Conservation (phyloP, 495 filamentous ascomycete genomes). For the Penicillium riverlandense region DNA sequence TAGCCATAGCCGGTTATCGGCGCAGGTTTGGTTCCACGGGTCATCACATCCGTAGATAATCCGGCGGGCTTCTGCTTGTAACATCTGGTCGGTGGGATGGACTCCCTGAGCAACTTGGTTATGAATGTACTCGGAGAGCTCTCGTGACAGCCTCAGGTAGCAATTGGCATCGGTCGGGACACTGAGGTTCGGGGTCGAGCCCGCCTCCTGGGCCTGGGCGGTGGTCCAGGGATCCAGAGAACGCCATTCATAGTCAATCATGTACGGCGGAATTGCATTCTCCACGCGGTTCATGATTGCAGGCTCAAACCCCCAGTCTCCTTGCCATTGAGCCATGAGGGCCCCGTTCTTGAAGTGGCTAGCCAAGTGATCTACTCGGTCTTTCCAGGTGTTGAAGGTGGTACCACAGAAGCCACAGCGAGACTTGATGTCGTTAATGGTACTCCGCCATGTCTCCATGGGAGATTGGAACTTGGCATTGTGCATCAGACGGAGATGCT, state of each 20-base stretch:
- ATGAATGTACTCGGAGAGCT: conserved; percentile 50
- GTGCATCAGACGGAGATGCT: conserved; percentile 78
- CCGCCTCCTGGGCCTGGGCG: conserved; percentile 10
- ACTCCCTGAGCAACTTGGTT: conserved; percentile 40
- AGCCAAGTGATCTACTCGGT: conserved; percentile 64
- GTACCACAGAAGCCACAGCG: conserved; percentile 68
- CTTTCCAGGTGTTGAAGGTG: conserved; percentile 62
- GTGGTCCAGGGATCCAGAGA: conserved; percentile 32
- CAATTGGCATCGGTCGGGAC: conserved; percentile 36
- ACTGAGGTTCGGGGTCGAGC: conserved; percentile 10
- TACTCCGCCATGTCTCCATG: conserved; percentile 76
- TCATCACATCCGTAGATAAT: conserved; percentile 62
- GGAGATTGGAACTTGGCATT: conserved; percentile 57
- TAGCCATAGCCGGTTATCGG: conserved; percentile 59
- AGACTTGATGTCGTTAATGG: conserved; percentile 61
- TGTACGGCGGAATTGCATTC: conserved; percentile 61
- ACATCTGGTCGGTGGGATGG: conserved; percentile 50
- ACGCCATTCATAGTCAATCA: conserved; percentile 36
- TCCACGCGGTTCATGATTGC: conserved; percentile 61
- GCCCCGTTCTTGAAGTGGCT: conserved; percentile 67
- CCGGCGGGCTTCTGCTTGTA: conserved; percentile 56
- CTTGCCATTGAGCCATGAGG: conserved; percentile 70
- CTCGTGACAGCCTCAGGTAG: conserved; percentile 46
- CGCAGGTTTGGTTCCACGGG: conserved; percentile 65
- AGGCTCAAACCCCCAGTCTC: conserved; percentile 72